These are phyloP conservation scores for Scenedesmus sp. DNA, from an alignment of 163 green algal genomes.

Conservation along the genomic window DNA sequence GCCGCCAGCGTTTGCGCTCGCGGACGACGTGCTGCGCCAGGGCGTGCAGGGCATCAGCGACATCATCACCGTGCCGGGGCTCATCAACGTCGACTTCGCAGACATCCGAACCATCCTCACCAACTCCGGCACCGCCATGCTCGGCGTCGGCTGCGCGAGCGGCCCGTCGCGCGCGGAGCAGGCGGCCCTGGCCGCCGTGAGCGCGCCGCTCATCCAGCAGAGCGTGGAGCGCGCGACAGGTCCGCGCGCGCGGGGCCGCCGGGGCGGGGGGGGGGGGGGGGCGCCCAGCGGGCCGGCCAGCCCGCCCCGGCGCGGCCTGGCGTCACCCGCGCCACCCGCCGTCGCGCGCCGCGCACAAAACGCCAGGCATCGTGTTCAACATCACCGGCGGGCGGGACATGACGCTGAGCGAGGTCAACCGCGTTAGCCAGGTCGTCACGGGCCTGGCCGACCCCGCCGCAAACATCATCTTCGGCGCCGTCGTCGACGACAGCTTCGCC, in stretches of 20 bases:
- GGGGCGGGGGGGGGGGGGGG: neutral
- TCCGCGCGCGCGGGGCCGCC: constrained; percentile 4
- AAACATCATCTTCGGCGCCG: constrained; percentile 98
- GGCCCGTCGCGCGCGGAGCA: constrained; percentile 81
- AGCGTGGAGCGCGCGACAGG: constrained; percentile 85
- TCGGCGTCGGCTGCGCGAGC: constrained; percentile 85
- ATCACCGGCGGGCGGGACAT: constrained; percentile 91
- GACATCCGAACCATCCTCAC: constrained; percentile 94
- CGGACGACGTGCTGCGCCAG: constrained; percentile 61
- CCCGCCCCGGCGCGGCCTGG: no score
- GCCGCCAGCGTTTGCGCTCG: constrained; percentile 51
- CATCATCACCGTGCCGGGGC: constrained; percentile 95
- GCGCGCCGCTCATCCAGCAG: constrained; percentile 90
- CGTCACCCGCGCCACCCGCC: no score
- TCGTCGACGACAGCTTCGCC: constrained; percentile 79
- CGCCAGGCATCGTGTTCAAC: constrained; percentile 97
- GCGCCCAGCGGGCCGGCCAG: neutral
- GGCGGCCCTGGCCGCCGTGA: constrained; percentile 87
- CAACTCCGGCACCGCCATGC: constrained; percentile 85
- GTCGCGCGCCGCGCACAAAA: no score
- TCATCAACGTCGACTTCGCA: constrained; percentile 99
- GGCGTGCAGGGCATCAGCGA: constrained; percentile 94
- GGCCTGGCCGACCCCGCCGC: constrained; percentile 87
- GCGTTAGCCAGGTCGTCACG: constrained; percentile 93
- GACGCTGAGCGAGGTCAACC: constrained; percentile 88